Base-by-base conservation (phyloP, 371 early-diverging fungal species). In the Zychaea mexicana region DNA sequence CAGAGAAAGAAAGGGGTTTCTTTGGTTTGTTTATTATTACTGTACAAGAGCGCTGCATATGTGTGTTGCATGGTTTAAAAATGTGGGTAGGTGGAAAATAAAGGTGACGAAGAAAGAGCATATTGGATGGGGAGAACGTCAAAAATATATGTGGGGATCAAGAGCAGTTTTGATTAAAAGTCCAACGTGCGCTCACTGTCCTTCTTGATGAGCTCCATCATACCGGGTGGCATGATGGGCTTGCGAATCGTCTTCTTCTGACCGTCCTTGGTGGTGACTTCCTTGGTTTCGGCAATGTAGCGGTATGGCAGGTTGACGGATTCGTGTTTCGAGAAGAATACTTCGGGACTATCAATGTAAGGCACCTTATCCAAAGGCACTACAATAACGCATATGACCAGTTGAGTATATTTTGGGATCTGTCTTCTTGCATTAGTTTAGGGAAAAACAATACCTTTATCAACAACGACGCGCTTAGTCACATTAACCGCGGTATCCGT, bases 241-340 rank as follows among this genome's bases (percentile, higher is more conserved):
- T 85, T 78, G 24, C 85, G 86, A 60, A 81, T 72, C 15, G 77
- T 75, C 54, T 82, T 69, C 60, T 76, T 58, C 66, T 82, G 70
- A 32, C 81, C 85, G 22, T 82, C 75, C 21, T 80, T 76, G 28
- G 69, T 73, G 62, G 70, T 78, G 69, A 88, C 58, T 59, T 71
- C 70, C 56, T 82, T 76, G 21, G 62, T 58, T 52, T 77, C 71
- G 24, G 84, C 85, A 67, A 86, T 85, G 54, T 88, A 87, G 10
- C 88, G 78, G 77, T 87, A 90, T 4, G 89, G 88, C 89, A 93
- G 85, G n/a, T 87, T 87, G 5, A 91, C 92, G 9, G 86, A 85
- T 65, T 92, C 91, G 58, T 82, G 79, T 65, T 85, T 88, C 55
- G 85, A 76, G 42, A 93, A 80, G 65, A 76, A 78, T 61, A 93